Conservation (phyloP, 768 basidiomycete genomes). For the Jaapia argillacea region DNA sequence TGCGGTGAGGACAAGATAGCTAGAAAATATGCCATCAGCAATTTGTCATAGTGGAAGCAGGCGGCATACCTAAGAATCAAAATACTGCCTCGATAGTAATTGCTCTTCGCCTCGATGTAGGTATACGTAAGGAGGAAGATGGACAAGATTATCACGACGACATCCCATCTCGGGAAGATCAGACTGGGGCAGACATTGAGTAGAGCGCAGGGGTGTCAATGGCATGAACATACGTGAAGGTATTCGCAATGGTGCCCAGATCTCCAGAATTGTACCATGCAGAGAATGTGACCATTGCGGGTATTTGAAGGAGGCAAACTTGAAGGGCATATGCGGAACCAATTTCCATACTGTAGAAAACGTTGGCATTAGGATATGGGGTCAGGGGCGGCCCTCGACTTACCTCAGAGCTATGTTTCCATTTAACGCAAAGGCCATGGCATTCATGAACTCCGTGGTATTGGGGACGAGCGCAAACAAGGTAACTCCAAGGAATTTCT, state of each 20-base stretch:
- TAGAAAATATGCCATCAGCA: constrained; percentile 20
- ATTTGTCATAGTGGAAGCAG: not conserved
- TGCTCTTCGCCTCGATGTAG: constrained; percentile 97
- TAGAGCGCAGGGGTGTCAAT: not conserved
- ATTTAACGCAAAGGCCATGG: constrained; percentile 94
- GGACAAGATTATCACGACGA: constrained; percentile 86
- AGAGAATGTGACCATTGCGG: constrained; percentile 98
- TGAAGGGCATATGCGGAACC: constrained; percentile 98
- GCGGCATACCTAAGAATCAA: constrained; percentile 76
- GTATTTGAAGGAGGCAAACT: constrained; percentile 95
- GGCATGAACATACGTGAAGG: constrained; percentile 76
- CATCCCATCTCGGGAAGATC: constrained; percentile 98
- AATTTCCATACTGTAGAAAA: constrained; percentile 90
- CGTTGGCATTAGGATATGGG: constrained; percentile 1
- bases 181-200: constrained; percentile 39
- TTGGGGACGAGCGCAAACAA: constrained; percentile 97
- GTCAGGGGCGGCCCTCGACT: constrained; percentile 15
- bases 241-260: constrained; percentile 80
- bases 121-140: constrained; percentile 99
- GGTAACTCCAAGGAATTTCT: constrained; percentile 95
- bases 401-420: constrained; percentile 95
- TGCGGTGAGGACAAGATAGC: constrained; percentile 83
- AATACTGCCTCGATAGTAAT: constrained; percentile 96
- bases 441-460: constrained; percentile 99
- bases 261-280: constrained; percentile 85